A percentile compares a stretch with the other conserved stretches of the same genome.
Conservation (phyloP, 352 stramenopile species). For the Globisporangium recalcitrans region DNA sequence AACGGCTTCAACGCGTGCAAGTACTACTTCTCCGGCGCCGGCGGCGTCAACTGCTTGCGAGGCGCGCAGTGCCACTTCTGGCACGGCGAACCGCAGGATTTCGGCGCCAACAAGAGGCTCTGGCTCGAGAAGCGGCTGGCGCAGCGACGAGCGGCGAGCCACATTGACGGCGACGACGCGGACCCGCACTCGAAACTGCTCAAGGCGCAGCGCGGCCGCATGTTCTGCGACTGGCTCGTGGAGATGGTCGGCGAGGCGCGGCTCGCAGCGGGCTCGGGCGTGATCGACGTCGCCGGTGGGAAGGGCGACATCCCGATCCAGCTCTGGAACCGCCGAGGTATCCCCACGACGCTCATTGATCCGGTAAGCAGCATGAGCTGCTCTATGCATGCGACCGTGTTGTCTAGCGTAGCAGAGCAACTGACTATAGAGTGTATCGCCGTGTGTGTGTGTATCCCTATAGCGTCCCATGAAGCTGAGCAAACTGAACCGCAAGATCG, state of each 20-base stretch:
- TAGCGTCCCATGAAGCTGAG: constrained; percentile 75
- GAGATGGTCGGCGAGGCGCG: constrained; percentile 37
- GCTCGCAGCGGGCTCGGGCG: constrained; percentile 50
- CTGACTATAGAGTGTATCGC: no score
- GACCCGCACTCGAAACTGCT: constrained; percentile 65
- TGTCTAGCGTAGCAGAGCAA: neutral
- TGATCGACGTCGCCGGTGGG: constrained; percentile 85
- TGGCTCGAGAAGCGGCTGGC: constrained; percentile 65
- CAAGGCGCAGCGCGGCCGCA: constrained; percentile 65
- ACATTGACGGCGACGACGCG: constrained; percentile 49
- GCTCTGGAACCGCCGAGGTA: constrained; percentile 71
- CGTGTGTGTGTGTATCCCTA: neutral
- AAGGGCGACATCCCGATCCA: constrained; percentile 86
- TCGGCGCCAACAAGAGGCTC: constrained; percentile 51
- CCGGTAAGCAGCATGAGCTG: constrained; percentile 35
- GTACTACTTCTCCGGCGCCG: constrained; percentile 77
- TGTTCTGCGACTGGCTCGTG: constrained; percentile 84
- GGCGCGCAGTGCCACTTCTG: constrained; percentile 76
- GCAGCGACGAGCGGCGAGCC: constrained; percentile 48
- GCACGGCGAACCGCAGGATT: constrained; percentile 59
- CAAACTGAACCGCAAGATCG: constrained; percentile 67
- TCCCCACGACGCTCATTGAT: constrained; percentile 81
- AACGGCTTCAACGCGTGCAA: constrained; percentile 82
- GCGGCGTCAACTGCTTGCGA: constrained; percentile 55
- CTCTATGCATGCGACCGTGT: neutral